Percentiles rank a stretch among this genome's conserved stretches.
These are phyloP conservation scores for Ilyonectria mors-panacis DNA, from an alignment of 2,329 filamentous ascomycete species.

Conservation along the genomic window DNA sequence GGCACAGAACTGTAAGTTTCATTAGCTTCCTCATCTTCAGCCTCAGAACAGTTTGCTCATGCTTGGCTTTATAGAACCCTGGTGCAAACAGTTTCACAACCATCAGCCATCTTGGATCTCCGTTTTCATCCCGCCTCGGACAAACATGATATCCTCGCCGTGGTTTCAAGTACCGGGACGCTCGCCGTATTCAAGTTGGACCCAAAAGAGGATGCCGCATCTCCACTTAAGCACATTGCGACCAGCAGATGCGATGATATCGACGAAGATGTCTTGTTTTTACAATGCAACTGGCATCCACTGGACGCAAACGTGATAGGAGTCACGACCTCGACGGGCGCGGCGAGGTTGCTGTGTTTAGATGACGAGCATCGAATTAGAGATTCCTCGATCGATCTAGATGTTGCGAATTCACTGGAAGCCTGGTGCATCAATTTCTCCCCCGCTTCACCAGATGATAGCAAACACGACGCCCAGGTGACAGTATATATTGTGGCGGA, in stretches of 20 bases:
- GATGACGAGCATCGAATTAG: conserved; percentile 59
- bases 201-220: conserved; percentile 51
- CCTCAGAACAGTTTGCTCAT: conserved; percentile 26
- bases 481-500: conserved; percentile 78
- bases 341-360: conserved; percentile 70
- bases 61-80: conserved; percentile 60
- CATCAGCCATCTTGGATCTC: conserved; percentile 86
- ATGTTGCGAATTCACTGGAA: conserved; percentile 72
- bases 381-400: conserved; percentile 51
- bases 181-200: conserved; percentile 75
- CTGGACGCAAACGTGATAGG: conserved; percentile 68
- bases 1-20: conserved; percentile 69
- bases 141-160: conserved; percentile 72
- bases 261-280: conserved; percentile 73
- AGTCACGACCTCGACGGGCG: conserved; percentile 79
- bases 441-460: conserved; percentile 43
- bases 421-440: conserved; percentile 82
- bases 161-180: conserved; percentile 83
- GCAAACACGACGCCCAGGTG: conserved; percentile 47
- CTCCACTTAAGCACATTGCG: conserved; percentile 57
- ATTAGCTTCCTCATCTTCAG: neutral
- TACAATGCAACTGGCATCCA: conserved; percentile 83
- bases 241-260: conserved; percentile 65
- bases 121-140: conserved; percentile 76
- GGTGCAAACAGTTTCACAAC: conserved; percentile 72